Conservation (phyloP, 768 basidiomycete species). For the Auriculariales sp. region DNA sequence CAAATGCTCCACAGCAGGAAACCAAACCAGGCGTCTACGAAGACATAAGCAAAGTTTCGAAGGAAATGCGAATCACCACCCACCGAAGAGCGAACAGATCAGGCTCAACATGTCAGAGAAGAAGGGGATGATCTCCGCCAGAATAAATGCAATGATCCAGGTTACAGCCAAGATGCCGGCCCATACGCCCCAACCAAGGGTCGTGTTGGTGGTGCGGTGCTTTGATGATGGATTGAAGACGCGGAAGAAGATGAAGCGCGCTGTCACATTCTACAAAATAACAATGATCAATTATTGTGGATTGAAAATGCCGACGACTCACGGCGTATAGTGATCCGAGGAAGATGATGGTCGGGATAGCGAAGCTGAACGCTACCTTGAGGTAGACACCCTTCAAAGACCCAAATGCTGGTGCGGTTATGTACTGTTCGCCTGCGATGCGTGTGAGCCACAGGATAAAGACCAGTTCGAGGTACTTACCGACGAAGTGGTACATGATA, state of each 20-base stretch:
- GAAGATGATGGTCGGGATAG: constrained; percentile 30
- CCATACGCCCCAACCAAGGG: constrained; percentile 20
- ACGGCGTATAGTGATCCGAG: constrained; percentile 31
- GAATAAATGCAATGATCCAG: constrained; percentile 20
- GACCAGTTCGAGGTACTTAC: constrained; percentile 5
- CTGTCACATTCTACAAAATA: constrained; percentile 23
- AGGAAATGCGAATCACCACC: constrained; percentile 6
- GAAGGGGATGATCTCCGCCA: constrained; percentile 22
- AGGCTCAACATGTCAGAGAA: constrained; percentile 27
- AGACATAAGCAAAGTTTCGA: neutral
- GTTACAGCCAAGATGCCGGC: constrained; percentile 17
- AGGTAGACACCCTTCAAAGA: constrained; percentile 22
- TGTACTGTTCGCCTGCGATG: constrained; percentile 24
- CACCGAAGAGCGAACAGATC: constrained; percentile 29
- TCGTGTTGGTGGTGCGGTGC: constrained; percentile 11
- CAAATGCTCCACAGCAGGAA: constrained; percentile 33
- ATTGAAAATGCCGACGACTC: constrained; percentile 5
- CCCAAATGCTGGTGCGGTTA: constrained; percentile 29
- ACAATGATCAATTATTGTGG: no score
- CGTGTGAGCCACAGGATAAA: neutral
- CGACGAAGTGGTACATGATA: constrained; percentile 26
- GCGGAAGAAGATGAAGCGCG: constrained; percentile 32
- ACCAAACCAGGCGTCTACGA: constrained; percentile 20
- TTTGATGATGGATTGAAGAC: constrained; percentile 14
- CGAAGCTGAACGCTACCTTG: constrained; percentile 31